phyloP scores from a whole-genome alignment of 495 filamentous ascomycete species.

The Trichocladium antarcticum region DNA sequence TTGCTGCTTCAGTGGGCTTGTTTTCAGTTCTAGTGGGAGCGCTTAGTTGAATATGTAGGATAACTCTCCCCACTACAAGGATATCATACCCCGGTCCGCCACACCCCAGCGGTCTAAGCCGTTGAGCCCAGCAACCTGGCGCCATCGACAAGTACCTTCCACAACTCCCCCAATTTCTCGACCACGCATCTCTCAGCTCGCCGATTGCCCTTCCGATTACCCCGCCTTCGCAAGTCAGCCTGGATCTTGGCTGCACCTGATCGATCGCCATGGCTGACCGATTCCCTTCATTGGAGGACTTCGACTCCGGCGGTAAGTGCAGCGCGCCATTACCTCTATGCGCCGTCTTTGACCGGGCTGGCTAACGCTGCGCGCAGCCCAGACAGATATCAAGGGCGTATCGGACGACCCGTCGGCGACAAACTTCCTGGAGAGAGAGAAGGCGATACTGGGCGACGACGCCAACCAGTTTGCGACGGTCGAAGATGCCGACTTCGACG shows the following conservation, averaged over 20 bases:
- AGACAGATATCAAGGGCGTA: constrained; percentile 36
- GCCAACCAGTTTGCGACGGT: constrained; percentile 78
- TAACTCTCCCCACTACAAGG: background rate
- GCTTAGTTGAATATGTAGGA: background rate
- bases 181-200: background rate
- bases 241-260: background rate
- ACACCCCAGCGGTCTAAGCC: background rate
- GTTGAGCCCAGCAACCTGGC: constrained; percentile 8
- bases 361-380: constrained; percentile 25
- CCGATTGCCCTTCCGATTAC: too few species aligned
- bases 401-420: constrained; percentile 41
- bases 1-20: constrained; percentile 9
- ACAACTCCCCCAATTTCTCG: background rate
- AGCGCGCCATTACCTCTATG: constrained; percentile 2
- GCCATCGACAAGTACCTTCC: constrained; percentile 9
- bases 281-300: constrained; percentile 94
- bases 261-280: constrained; percentile 69
- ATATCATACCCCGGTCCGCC: constrained; percentile 1
- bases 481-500: constrained; percentile 55
- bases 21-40: background rate
- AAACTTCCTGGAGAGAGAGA: constrained; percentile 85
- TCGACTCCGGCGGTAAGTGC: constrained; percentile 67
- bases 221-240: background rate
- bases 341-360: constrained; percentile 2
- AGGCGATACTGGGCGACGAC: constrained; percentile 80